Evolutionary conservation across 2,329 filamentous ascomycete species (phyloP).

Genomic region (Fusarium keratoplasticum): DNA sequence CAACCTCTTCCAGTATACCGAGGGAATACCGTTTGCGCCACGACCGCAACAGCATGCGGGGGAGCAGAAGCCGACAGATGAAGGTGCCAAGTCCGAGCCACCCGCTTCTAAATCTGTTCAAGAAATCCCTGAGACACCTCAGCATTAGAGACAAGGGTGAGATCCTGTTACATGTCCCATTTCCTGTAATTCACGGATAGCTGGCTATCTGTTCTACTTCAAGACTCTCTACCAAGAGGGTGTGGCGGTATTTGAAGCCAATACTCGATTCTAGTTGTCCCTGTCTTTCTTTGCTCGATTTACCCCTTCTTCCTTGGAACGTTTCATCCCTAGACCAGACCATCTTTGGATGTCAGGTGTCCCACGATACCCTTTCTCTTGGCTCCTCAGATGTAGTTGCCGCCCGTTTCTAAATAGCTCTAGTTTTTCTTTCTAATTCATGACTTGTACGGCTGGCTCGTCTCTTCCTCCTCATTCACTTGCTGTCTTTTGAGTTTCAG

Average conservation of each 20-base stretch:
- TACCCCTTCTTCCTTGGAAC: constrained; percentile 4
- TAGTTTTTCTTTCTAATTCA: constrained; percentile 32
- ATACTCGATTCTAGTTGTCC: constrained; percentile 24
- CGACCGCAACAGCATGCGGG: constrained; percentile 26
- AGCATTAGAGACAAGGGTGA: not conserved
- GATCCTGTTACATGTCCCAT: not conserved
- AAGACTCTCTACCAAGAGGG: constrained; percentile 6
- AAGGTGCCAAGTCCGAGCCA: constrained; percentile 4
- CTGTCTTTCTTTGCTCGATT: constrained; percentile 16
- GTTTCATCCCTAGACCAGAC: not conserved
- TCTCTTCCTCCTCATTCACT: not conserved
- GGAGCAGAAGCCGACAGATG: not conserved
- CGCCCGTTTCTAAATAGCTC: constrained; percentile 25
- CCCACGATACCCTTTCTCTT: constrained; percentile 41
- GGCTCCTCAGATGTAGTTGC: not conserved
- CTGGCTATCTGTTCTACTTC: constrained; percentile 11
- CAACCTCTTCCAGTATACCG: constrained; percentile 53
- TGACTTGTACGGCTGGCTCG: constrained; percentile 21
- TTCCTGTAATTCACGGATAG: constrained; percentile 6
- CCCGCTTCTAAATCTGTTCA: not conserved
- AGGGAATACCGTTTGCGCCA: constrained; percentile 62
- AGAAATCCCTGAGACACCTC: constrained; percentile 15
- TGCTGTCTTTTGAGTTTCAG: not conserved
- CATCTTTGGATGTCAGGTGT: constrained; percentile 30
- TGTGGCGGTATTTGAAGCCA: constrained; percentile 3